Evolutionary conservation across 2,329 filamentous ascomycete species (phyloP).

Genomic region (Achaetomium macrosporum): DNA sequence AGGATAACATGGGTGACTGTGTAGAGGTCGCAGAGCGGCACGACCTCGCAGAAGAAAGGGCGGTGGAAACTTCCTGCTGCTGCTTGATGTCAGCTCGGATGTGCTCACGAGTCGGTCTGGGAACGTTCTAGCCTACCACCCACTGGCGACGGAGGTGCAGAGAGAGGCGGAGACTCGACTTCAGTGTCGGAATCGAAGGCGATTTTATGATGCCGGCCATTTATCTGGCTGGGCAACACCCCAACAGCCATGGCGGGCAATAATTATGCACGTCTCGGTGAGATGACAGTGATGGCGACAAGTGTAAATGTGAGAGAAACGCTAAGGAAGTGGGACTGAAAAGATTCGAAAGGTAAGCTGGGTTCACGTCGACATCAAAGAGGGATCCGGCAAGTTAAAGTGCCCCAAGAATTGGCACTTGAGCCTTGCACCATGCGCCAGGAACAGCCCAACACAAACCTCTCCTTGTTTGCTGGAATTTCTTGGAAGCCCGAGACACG

Average conservation of each 20-base stretch:
- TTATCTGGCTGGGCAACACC: conserved; percentile 2
- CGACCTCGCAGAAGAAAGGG: conserved; percentile 18
- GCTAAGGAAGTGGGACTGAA: no score
- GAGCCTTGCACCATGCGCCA: no score
- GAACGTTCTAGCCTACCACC: not conserved
- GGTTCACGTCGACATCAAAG: not conserved
- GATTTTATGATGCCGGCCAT: not conserved
- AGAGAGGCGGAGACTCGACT: not conserved
- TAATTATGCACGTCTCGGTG: no score
- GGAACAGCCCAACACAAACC: no score
- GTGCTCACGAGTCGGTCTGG: not conserved
- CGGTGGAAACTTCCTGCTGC: not conserved
- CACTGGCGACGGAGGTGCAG: conserved; percentile 4
- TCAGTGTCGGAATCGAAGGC: not conserved
- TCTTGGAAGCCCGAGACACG: no score
- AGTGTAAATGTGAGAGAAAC: not conserved
- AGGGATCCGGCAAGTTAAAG: not conserved
- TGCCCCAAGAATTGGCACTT: no score
- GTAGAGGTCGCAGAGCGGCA: conserved; percentile 21
- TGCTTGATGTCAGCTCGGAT: not conserved
- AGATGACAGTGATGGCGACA: no score
- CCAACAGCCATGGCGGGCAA: conserved; percentile 12
- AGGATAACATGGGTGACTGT: conserved; percentile 16
- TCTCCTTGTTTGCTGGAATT: no score
- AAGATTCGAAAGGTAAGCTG: not conserved